These are phyloP conservation scores for Clavariopsis aquatica DNA, from an alignment of 495 filamentous ascomycete species.

Conservation along the genomic window DNA sequence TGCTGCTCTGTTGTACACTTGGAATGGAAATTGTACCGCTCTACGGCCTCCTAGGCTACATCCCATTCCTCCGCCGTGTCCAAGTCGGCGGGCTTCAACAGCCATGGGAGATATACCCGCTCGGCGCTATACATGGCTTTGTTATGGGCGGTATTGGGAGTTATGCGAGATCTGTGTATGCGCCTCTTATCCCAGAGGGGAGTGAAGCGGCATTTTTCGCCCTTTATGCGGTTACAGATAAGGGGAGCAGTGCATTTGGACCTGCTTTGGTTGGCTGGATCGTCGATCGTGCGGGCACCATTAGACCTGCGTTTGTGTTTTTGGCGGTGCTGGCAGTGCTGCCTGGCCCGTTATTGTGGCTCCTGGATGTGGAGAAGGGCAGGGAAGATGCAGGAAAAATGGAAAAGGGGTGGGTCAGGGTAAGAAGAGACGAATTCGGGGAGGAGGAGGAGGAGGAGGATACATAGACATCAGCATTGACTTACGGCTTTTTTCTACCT, in stretches of 20 bases:
- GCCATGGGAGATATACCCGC: slow-evolving; percentile 43
- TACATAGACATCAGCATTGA: not conserved
- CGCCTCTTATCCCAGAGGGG: slow-evolving; percentile 42
- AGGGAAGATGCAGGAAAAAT: slow-evolving; percentile 29
- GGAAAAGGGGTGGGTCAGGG: not conserved
- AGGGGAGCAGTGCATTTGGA: slow-evolving; percentile 40
- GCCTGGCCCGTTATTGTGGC: slow-evolving; percentile 39
- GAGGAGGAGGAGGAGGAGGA: slow-evolving; percentile 7
- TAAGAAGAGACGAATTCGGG: not conserved
- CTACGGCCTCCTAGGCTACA: slow-evolving; percentile 42
- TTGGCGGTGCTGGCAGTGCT: slow-evolving; percentile 37
- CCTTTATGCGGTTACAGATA: slow-evolving; percentile 44
- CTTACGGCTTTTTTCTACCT: not conserved
- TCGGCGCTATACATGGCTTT: slow-evolving; percentile 39
- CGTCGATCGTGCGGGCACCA: slow-evolving; percentile 39
- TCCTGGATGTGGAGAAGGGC: slow-evolving; percentile 41
- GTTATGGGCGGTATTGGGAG: slow-evolving; percentile 41
- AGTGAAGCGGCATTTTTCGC: slow-evolving; percentile 44
- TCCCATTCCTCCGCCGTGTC: slow-evolving; percentile 33
- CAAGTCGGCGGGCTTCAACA: slow-evolving; percentile 41
- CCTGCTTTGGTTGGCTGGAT: slow-evolving; percentile 42
- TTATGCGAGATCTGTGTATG: slow-evolving; percentile 40
- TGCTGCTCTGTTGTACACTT: slow-evolving; percentile 34
- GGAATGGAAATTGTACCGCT: slow-evolving; percentile 42
- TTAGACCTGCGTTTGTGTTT: slow-evolving; percentile 43